Evolutionary conservation across 768 basidiomycete species (phyloP).

Genomic region (Naganishia vaughanmartiniae): DNA sequence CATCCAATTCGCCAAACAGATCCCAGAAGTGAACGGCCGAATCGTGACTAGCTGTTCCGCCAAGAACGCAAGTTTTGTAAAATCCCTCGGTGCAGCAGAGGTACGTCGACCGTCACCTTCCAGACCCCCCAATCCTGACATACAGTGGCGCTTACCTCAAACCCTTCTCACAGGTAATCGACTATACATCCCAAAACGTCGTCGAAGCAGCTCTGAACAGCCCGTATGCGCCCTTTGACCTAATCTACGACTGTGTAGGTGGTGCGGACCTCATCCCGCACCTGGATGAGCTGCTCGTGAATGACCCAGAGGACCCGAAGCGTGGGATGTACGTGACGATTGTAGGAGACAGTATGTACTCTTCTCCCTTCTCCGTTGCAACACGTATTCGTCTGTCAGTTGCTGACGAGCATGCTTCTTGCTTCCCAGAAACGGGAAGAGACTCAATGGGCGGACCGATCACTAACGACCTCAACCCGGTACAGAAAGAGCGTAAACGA

Average conservation of each 20-base stretch:
- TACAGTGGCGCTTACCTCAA: not conserved
- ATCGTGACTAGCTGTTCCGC: constrained; percentile 64
- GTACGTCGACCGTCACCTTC: constrained; percentile 47
- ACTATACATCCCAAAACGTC: constrained; percentile 37
- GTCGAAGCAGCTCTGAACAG: constrained; percentile 57
- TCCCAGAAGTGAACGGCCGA: constrained; percentile 30
- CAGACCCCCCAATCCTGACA: not conserved
- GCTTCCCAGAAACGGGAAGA: constrained; percentile 33
- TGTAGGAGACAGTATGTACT: constrained; percentile 40
- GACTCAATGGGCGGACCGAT: constrained; percentile 39
- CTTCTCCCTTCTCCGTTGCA: too few relatives aligned
- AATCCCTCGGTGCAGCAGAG: constrained; percentile 65
- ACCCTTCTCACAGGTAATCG: constrained; percentile 33
- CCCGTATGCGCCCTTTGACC: constrained; percentile 63
- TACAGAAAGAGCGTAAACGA: constrained; percentile 28
- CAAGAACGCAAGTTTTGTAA: constrained; percentile 63
- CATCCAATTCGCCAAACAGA: constrained; percentile 69
- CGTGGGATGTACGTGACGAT: constrained; percentile 42
- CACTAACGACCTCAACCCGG: constrained; percentile 36
- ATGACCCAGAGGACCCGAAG: constrained; percentile 54
- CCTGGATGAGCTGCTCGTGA: constrained; percentile 65
- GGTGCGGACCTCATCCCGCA: constrained; percentile 73
- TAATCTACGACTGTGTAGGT: constrained; percentile 61
- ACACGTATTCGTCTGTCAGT: not conserved
- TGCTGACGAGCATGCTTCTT: not conserved